These are phyloP conservation scores for Hypomontagnella submonticulosa DNA, from an alignment of 495 filamentous ascomycete species.

Conservation along the genomic window DNA sequence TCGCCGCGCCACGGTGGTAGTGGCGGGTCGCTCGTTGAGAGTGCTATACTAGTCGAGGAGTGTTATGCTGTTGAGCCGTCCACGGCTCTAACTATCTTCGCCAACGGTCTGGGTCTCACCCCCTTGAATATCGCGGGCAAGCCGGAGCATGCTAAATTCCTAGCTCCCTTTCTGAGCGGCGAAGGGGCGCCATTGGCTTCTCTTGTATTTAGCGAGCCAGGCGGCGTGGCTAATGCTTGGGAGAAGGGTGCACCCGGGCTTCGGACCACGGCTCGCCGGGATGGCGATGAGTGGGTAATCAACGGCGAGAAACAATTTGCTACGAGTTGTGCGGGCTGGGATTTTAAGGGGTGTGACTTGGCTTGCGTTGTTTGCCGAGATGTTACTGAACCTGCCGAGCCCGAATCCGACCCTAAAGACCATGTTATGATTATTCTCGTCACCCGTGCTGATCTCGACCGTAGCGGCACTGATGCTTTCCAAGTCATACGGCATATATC, in stretches of 20 bases:
- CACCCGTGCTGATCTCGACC: conserved; percentile 56
- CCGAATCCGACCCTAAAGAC: conserved; percentile 48
- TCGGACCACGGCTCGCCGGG: conserved; percentile 59
- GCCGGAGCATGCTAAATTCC: conserved; percentile 55
- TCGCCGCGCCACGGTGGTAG: conserved; percentile 56
- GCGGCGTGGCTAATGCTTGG: conserved; percentile 63
- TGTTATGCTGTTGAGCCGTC: conserved; percentile 62
- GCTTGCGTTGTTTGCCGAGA: conserved; percentile 65
- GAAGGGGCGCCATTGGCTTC: conserved; percentile 61
- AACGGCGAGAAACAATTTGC: conserved; percentile 70
- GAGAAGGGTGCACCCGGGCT: conserved; percentile 62
- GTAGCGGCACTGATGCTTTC: conserved; percentile 53
- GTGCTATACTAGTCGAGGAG: conserved; percentile 64
- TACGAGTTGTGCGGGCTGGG: conserved; percentile 66
- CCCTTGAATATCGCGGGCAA: conserved; percentile 59
- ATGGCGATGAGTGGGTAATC: conserved; percentile 64
- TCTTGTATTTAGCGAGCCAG: conserved; percentile 63
- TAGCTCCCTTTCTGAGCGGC: conserved; percentile 60
- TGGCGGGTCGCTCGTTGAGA: conserved; percentile 56
- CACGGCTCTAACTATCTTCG: conserved; percentile 62
- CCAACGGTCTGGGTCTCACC: conserved; percentile 61
- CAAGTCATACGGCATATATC: conserved; percentile 56
- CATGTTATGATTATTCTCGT: conserved; percentile 61
- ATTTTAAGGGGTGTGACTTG: conserved; percentile 62
- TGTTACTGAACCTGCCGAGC: conserved; percentile 41